These are phyloP conservation scores for Diaporthe longicolla DNA, from an alignment of 2,329 filamentous ascomycete genomes.

Conservation along the genomic window DNA sequence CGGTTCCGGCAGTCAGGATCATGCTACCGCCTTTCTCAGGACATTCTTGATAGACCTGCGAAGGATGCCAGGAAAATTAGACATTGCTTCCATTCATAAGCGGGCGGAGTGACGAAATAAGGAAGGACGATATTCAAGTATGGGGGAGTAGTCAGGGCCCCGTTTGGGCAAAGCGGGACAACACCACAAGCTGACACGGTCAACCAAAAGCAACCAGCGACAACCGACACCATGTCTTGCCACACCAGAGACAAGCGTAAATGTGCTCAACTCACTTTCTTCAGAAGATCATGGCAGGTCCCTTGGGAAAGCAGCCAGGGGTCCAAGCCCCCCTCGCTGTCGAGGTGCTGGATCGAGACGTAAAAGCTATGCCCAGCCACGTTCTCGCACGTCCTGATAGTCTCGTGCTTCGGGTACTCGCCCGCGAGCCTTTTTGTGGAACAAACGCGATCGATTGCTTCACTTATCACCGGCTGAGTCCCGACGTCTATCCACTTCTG, in stretches of 20 bases:
- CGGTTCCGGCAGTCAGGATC: neutral
- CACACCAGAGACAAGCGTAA: neutral
- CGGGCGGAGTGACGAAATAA: fast-evolving
- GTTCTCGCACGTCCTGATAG: neutral
- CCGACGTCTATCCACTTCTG: conserved; percentile 13
- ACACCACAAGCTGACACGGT: neutral
- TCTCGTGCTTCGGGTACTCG: neutral
- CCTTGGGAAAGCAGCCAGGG: neutral
- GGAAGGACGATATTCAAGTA: neutral
- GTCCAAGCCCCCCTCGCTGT: neutral
- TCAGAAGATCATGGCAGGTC: conserved; percentile 1
- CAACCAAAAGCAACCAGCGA: neutral
- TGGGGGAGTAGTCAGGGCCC: no score
- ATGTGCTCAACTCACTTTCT: neutral
- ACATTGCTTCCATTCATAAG: neutral
- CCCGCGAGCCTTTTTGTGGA: neutral
- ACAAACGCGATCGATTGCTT: neutral
- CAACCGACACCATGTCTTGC: neutral
- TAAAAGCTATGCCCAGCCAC: neutral
- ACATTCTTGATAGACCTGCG: neutral
- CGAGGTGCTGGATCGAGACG: neutral
- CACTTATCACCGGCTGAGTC: neutral
- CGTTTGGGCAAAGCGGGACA: no score
- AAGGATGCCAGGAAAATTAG: neutral
- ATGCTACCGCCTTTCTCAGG: neutral